phyloP scores from a whole-genome alignment of 2,329 filamentous ascomycete genomes.

The Aspergillus terreus region DNA sequence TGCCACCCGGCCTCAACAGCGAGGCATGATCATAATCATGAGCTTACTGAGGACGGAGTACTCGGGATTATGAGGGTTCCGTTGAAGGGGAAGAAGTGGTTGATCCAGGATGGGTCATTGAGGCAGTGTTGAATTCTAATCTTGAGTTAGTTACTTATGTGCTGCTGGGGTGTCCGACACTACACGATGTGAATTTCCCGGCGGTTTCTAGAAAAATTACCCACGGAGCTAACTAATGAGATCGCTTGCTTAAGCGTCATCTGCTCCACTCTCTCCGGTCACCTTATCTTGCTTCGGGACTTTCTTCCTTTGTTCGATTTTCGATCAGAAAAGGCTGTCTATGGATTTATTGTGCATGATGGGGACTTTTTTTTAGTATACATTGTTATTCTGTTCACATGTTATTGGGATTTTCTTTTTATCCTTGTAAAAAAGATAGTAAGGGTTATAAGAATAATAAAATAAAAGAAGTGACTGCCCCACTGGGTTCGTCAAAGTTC shows the following conservation, averaged over 20 bases:
- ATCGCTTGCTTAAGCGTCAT: slow-evolving; percentile 14
- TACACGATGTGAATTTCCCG: no score
- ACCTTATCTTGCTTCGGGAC: slow-evolving; percentile 6
- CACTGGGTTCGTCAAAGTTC: slow-evolving; percentile 8
- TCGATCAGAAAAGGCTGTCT: no score
- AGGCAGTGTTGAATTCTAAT: no score
- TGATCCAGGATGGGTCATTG: no score
- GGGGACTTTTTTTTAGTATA: no score
- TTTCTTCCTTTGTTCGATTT: neutral
- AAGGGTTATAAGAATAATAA: neutral
- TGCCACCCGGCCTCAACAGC: slow-evolving; percentile 1
- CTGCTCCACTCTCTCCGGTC: slow-evolving; percentile 12
- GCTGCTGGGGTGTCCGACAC: no score
- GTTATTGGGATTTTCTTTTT: neutral
- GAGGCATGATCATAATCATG: no score
- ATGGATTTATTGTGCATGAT: neutral
- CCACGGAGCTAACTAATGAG: slow-evolving; percentile 13
- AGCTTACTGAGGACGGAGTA: no score
- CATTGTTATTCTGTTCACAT: neutral
- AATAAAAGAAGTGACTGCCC: neutral
- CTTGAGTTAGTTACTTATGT: no score
- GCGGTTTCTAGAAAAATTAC: slow-evolving; percentile 11
- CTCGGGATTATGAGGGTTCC: no score
- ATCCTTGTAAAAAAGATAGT: neutral
- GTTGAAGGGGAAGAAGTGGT: no score